Evolutionary conservation across 306 rosid species (phyloP), one percentile per base, ranked within the genome.

Genomic region (Prunus dulcis): DNA sequence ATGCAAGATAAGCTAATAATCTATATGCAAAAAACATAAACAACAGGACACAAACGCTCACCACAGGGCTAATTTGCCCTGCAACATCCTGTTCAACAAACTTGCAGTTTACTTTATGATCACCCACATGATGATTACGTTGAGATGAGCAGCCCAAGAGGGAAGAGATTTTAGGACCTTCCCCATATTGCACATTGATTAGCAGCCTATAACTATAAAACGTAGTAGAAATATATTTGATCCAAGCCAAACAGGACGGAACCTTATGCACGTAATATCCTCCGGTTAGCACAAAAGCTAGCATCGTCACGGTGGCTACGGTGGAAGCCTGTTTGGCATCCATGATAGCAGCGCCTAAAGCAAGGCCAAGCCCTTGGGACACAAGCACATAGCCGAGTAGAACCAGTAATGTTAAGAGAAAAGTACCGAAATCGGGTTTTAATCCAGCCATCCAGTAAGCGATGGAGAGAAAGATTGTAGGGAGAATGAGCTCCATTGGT

Each of bases 401-500:
- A 19, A 89, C 88, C 74, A 86, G 38, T 60, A 83, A 3, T 5
- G 97, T 91, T 65, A 84, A 32, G 2, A 91, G 71, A 63, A 91
- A 93, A 61, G 96, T 79, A 55, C 86, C 79, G 13, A 84, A 66
- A 43, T 88, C 91, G 30, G 96, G 91, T 78, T 80, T 84, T 18
- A 93, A 60, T 19, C 90, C 96, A 17, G 97, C 82, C 98, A 93
- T 93, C 97, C 97, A 93, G 20, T 93, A 93, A 3, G 91, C 72
- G 8, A 89, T 32, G 8, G 81, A 14, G 67, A 91, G 86, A 81
- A 93, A 93, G 69, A 88, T 12, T 0, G 97, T 87, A 30, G 98
- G 98, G 38, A 93, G 98, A 80, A 93, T 82, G 62, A 93, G 97
- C 78, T 93, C 98, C 97, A 93, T 91, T 3, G 98, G 97, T 25